A percentile compares a stretch with the other conserved stretches of the same genome.
Evolutionary conservation across 345 rosid genomes (phyloP).

Genomic region (Rhizophora apiculata): DNA sequence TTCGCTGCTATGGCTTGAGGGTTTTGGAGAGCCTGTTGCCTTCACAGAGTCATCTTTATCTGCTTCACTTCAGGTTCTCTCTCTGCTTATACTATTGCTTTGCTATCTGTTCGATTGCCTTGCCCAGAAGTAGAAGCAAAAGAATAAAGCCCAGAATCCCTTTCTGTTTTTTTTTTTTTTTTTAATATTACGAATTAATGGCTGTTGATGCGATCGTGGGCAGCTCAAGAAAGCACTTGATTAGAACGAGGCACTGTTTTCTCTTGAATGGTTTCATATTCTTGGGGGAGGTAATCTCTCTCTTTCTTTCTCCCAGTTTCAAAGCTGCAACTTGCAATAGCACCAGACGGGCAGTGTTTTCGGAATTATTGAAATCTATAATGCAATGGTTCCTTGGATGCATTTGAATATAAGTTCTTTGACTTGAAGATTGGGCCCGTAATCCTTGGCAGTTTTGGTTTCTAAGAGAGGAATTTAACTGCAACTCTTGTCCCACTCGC

Average conservation of each 20-base stretch:
- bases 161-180: neutral
- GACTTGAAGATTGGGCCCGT: too few relatives aligned
- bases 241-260: constrained; percentile 92
- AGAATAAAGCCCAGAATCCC: neutral
- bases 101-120: neutral
- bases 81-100: neutral
- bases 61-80: constrained; percentile 49
- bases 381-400: too few relatives aligned
- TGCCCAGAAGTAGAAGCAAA: neutral
- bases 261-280: constrained; percentile 83
- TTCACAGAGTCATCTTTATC: constrained; percentile 71
- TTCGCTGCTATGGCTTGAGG: constrained; percentile 60
- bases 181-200: too few relatives aligned
- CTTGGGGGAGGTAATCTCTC: constrained; percentile 67
- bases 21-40: constrained; percentile 89
- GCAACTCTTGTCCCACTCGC: too few relatives aligned
- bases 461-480: too few relatives aligned
- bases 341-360: too few relatives aligned
- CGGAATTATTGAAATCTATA: too few relatives aligned
- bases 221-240: constrained; percentile 73
- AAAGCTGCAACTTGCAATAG: too few relatives aligned
- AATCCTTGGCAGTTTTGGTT: too few relatives aligned
- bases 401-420: too few relatives aligned
- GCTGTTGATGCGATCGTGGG: neutral
- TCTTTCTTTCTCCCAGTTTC: neutral